These are phyloP conservation scores for Moniliella sp. DNA, from an alignment of 1,284 basidiomycete genomes.

Conservation along the genomic window DNA sequence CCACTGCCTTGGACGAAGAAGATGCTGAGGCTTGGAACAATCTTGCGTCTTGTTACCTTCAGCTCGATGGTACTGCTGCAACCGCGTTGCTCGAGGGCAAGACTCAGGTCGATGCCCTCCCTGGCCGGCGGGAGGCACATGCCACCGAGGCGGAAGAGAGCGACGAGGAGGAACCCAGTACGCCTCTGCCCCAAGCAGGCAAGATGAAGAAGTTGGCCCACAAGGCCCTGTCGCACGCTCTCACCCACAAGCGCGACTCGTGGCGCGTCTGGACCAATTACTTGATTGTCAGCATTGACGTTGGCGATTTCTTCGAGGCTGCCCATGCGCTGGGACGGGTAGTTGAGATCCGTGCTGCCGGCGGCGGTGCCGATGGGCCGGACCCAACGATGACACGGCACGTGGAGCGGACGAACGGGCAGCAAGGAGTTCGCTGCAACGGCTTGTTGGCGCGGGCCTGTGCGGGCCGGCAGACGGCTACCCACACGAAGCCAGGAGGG, in stretches of 20 bases:
- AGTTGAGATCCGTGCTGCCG: slow-evolving; percentile 49
- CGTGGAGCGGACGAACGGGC: no score
- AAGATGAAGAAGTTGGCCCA: slow-evolving; percentile 64
- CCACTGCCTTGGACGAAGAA: slow-evolving; percentile 75
- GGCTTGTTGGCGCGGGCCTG: no score
- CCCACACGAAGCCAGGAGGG: no score
- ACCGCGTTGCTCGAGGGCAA: slow-evolving; percentile 10
- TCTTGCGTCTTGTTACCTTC: slow-evolving; percentile 72
- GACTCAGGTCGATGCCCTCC: slow-evolving; percentile 9
- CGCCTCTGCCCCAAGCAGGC: neutral
- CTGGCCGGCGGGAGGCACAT: neutral
- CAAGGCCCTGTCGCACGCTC: slow-evolving; percentile 73
- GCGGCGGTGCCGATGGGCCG: neutral
- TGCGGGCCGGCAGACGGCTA: neutral
- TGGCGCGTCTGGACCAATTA: slow-evolving; percentile 99
- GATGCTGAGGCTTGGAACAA: slow-evolving; percentile 98
- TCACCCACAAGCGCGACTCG: slow-evolving; percentile 63
- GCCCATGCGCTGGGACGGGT: slow-evolving; percentile 60
- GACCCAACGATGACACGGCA: no score
- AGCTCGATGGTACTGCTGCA: slow-evolving; percentile 15
- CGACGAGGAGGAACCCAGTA: slow-evolving; percentile 1
- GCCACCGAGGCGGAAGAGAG: slow-evolving; percentile 3
- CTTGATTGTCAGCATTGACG: slow-evolving; percentile 77
- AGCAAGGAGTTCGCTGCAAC: no score
- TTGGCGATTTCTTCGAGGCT: slow-evolving; percentile 72